Conservation (phyloP, 148 eudicot species). For the Amaranthus cruentus region DNA sequence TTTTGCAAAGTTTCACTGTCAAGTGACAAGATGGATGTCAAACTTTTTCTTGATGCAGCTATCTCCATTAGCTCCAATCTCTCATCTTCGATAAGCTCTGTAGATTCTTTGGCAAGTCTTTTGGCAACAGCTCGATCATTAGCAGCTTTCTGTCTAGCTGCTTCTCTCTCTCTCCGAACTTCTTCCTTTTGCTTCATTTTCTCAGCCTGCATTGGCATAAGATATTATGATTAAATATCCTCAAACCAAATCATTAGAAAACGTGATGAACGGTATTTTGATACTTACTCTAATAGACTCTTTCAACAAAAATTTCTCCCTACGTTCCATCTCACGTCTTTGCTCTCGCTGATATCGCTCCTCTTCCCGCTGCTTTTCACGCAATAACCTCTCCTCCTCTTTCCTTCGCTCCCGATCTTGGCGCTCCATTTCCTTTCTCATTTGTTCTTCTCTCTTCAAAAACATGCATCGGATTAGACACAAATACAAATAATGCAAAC, state of each 20-base stretch:
- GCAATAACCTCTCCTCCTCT: constrained; percentile 87
- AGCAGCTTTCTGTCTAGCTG: constrained; percentile 88
- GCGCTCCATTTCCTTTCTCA: constrained; percentile 93
- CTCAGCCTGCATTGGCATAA: constrained; percentile 50
- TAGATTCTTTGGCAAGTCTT: constrained; percentile 85
- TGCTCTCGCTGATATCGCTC: constrained; percentile 83
- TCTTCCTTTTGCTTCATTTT: constrained; percentile 83
- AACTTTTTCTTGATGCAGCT: constrained; percentile 68
- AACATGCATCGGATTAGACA: constrained; percentile 15
- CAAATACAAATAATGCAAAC: constrained; percentile 6
- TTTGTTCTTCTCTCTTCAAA: constrained; percentile 83
- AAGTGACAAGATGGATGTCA: constrained; percentile 71
- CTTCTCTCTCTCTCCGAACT: constrained; percentile 78
- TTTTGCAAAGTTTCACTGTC: constrained; percentile 67
- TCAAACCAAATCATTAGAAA: background rate
- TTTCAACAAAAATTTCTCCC: constrained; percentile 70
- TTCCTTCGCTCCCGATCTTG: constrained; percentile 83
- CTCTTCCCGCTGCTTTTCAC: constrained; percentile 89
- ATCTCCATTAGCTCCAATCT: constrained; percentile 89
- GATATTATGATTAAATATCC: constrained; percentile 4
- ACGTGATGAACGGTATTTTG: background rate
- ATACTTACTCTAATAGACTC: constrained; percentile 72
- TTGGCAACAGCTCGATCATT: constrained; percentile 89
- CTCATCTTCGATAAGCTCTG: constrained; percentile 88
- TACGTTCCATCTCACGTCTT: constrained; percentile 89